A percentile compares a stretch with the other conserved stretches of the same genome.
These are phyloP conservation scores for Fraxinus baroniana DNA, from an alignment of 305 asterid species.

Conservation along the genomic window DNA sequence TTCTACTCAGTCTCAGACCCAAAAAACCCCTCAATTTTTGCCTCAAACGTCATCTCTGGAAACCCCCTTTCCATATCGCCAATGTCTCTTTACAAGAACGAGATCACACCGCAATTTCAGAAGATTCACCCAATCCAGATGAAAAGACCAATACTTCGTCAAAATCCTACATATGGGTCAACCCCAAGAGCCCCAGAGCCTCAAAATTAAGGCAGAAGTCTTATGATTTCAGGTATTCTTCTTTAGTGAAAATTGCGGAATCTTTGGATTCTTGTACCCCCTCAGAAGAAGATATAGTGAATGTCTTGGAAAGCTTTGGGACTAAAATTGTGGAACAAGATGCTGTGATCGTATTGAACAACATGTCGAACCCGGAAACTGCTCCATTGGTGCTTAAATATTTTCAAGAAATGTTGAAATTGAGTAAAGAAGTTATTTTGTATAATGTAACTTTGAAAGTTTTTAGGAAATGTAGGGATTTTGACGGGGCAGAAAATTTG, in stretches of 20 bases:
- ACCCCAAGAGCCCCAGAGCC: constrained; percentile 75
- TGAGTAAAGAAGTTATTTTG: constrained; percentile 44
- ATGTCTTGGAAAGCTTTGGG: constrained; percentile 40
- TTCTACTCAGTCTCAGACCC: constrained; percentile 33
- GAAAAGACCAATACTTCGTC: constrained; percentile 33
- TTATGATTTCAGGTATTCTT: constrained; percentile 61
- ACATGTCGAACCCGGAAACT: constrained; percentile 59
- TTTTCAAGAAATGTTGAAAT: constrained; percentile 41
- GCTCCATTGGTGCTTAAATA: constrained; percentile 53
- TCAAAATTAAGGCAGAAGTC: constrained; percentile 48
- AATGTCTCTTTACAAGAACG: constrained; percentile 51
- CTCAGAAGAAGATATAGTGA: constrained; percentile 37
- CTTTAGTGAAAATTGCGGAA: constrained; percentile 49
- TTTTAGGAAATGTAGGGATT: constrained; percentile 57
- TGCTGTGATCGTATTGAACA: constrained; percentile 66
- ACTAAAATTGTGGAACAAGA: constrained; percentile 54
- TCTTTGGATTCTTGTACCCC: constrained; percentile 58
- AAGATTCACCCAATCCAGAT: constrained; percentile 34
- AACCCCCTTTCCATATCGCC: constrained; percentile 30
- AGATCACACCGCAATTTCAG: constrained; percentile 17
- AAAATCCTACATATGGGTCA: constrained; percentile 67
- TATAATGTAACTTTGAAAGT: constrained; percentile 82
- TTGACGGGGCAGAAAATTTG: constrained; percentile 54
- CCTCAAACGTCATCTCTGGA: constrained; percentile 30
- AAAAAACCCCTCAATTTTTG: constrained; percentile 32